Evolutionary conservation across 2,329 filamentous ascomycete species (phyloP).

Genomic region (Aspergillus melleus): DNA sequence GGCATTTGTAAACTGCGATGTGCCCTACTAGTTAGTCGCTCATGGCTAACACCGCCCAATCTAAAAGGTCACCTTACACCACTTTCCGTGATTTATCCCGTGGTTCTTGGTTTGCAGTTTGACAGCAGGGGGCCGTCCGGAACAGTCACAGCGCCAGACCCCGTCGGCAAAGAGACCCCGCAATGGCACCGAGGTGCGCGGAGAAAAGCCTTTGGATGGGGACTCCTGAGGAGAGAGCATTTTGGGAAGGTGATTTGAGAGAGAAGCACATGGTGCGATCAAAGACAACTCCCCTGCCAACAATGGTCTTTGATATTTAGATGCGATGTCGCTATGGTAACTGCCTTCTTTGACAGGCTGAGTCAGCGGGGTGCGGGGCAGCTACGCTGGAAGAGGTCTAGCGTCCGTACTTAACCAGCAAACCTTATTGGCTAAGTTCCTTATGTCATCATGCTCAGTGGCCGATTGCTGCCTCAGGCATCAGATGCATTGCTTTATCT

Average conservation of each 20-base stretch:
- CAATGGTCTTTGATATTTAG: background rate
- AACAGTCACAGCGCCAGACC: conserved; percentile 58
- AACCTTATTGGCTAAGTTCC: background rate
- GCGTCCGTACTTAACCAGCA: conserved; percentile 1
- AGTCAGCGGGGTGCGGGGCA: background rate
- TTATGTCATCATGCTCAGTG: background rate
- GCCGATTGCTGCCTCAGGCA: background rate
- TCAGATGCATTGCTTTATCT: no score
- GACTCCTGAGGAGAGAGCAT: conserved; percentile 28
- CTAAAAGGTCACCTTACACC: conserved; percentile 41
- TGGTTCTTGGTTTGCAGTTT: conserved; percentile 60
- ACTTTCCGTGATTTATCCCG: conserved; percentile 56
- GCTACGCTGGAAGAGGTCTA: background rate
- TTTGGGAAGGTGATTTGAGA: background rate
- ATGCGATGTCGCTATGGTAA: conserved; percentile 25
- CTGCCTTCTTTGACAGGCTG: conserved; percentile 2
- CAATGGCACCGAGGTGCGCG: conserved; percentile 23
- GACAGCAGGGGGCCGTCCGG: conserved; percentile 53
- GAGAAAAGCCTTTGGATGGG: conserved; percentile 12
- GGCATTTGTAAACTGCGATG: conserved; percentile 56
- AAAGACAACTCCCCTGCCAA: background rate
- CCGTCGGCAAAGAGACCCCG: conserved; percentile 45
- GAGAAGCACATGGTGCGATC: background rate
- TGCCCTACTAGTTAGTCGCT: conserved; percentile 2
- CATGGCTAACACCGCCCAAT: background rate